These are phyloP conservation scores for Diaporthe aspalathi DNA, from an alignment of 2,329 filamentous ascomycete species.

Conservation along the genomic window DNA sequence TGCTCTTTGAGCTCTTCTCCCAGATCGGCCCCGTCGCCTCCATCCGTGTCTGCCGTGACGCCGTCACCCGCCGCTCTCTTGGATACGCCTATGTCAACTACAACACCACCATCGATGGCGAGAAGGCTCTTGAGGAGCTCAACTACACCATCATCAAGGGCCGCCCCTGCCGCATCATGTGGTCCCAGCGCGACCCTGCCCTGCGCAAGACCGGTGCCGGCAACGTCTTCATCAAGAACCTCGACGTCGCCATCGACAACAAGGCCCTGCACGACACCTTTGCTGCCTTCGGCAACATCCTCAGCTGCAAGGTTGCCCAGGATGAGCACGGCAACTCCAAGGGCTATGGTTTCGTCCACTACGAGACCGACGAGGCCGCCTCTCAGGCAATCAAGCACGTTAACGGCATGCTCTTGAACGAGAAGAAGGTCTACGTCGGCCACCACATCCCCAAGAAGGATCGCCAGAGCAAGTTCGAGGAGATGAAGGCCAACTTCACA, in stretches of 20 bases:
- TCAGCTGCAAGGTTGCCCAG: constrained; percentile 99
- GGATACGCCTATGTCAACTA: constrained; percentile 99
- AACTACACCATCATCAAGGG: constrained; percentile 99
- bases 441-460: constrained; percentile 99
- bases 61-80: constrained; percentile 96
- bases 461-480: constrained; percentile 99
- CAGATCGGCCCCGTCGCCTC: constrained; percentile 99
- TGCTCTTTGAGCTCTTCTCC: constrained; percentile 99
- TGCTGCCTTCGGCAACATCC: constrained; percentile 97
- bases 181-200: constrained; percentile 99
- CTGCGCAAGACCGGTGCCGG: constrained; percentile 99
- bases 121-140: constrained; percentile 98
- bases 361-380: constrained; percentile 98
- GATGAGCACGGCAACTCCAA: constrained; percentile 97
- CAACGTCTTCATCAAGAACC: constrained; percentile 99
- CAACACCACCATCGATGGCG: constrained; percentile 95
- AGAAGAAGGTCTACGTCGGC: constrained; percentile 99
- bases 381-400: constrained; percentile 99
- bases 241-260: constrained; percentile 98
- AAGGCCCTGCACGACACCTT: constrained; percentile 99
- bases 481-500: constrained; percentile 99
- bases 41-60: constrained; percentile 99
- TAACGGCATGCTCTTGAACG: constrained; percentile 99
- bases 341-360: constrained; percentile 99
- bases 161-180: constrained; percentile 99